Evolutionary conservation across 345 rosid species (phyloP).

Genomic region (Crucihimalaya himalaica): DNA sequence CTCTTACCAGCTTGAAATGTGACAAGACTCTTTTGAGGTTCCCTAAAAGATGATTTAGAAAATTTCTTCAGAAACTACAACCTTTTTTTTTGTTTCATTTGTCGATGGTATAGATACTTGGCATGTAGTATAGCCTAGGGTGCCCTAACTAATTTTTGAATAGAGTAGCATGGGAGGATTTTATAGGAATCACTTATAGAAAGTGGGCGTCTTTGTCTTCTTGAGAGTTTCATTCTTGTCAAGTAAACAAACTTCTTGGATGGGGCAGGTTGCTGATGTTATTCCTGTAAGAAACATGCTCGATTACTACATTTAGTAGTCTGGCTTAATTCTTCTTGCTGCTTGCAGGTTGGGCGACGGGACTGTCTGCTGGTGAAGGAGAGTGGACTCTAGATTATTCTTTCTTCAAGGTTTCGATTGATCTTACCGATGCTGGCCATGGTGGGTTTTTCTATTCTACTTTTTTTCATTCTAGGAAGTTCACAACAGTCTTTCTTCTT

Average conservation of each 20-base stretch:
- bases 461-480: slow-evolving; percentile 11
- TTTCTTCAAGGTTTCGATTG: slow-evolving; percentile 67
- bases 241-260: neutral
- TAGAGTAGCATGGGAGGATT: neutral
- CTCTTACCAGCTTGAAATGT: neutral
- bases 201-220: slow-evolving; percentile 1
- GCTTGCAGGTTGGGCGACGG: slow-evolving; percentile 83
- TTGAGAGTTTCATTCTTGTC: neutral
- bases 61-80: slow-evolving; percentile 1
- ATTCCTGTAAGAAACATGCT: slow-evolving; percentile 1
- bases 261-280: neutral
- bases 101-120: neutral
- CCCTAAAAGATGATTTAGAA: neutral
- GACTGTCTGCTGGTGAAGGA: slow-evolving; percentile 73
- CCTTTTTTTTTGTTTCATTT: neutral
- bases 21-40: neutral
- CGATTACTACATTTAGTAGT: neutral
- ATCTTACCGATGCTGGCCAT: slow-evolving; percentile 95
- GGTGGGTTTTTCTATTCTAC: slow-evolving; percentile 48
- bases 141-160: neutral
- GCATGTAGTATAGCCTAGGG: neutral
- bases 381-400: slow-evolving; percentile 69
- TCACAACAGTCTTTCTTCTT: slow-evolving; percentile 5
- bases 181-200: neutral
- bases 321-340: neutral